Evolutionary conservation across 2,329 filamentous ascomycete genomes (phyloP), one percentile per base, ranked within the genome.

Genomic region (Venturia oleaginea): DNA sequence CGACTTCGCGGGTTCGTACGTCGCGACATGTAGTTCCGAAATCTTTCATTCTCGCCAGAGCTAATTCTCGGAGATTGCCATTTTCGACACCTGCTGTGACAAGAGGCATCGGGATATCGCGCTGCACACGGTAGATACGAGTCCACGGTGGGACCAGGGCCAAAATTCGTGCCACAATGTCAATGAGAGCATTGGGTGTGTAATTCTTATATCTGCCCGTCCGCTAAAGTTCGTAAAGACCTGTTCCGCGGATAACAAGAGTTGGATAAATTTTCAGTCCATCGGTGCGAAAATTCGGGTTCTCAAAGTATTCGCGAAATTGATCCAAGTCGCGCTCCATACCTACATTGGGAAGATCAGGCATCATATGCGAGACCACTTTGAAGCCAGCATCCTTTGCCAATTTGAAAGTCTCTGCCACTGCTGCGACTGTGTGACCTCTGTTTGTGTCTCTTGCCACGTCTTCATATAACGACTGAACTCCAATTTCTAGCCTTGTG

Each of bases 311-410:
- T 74, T 99, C 95, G 68, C 91, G 85, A 76, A 99, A 99, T 71
- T 99, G 94, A 72, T 96, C 92, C 54, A 99, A 81, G 73, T 99
- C 94, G 71, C 94, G 88, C 77, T 99, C 95, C 90, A 97, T 96
- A 65, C 94, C 94, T 2, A 99, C 94, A 71, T 99, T 99, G 3
- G 94, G 94, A 59, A 99, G 78, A 74, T 99, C 94, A 1, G 94
- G 94, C 94, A 99, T 99, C 94, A 99, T 99, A 78, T 99, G 94
- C 69, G 91, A 96, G 67, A 99, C 94, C 0, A 99, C 94, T 76
- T 99, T 99, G 83, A 96, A 99, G 0, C 94, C 94, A 6, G 95
- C 92, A 75, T 99, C 95, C 77, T 99, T 99, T 68, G 94, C 87
- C n/a, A 97, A 82, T 69, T 90, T 95, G 74, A 99, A 99, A 0